Evolutionary conservation across 164 flowering plant genomes (phyloP), one percentile per base, ranked within the genome.

Genomic region (Annona cherimola): DNA sequence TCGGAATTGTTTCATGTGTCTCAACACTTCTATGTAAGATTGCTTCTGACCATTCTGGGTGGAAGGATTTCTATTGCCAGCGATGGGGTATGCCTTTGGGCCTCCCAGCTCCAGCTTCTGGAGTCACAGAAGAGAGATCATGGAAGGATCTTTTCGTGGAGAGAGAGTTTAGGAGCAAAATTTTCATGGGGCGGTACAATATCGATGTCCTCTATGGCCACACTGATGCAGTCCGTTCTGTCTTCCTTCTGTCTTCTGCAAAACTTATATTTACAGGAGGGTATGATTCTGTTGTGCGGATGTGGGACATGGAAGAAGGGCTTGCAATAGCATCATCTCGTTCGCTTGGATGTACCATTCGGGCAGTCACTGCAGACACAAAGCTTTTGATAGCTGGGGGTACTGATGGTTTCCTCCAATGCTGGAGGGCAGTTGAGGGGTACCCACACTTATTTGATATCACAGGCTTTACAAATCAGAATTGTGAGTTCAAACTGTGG

Each of bases 241-340:
- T 95, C 50, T 92, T 82, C 69, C 75, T 91, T 61, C 76, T 95
- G 73, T 79, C 86, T 65, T 84, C 94, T 20, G 90, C 87, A 7
- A 89, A 87, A 78, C 86, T 95, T 19, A 73, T 95, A 4, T 87
- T 93, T 69, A 95, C 92, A 43, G 85, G 89, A 2, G 98, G 98
- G 8, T 93, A 95, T 86, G 99, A 95, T 71, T 82, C 83, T 1
- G 76, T 84, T 54, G 83, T 91, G 42, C 81, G 93, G 60, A 88
- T 93, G 84, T 95, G 99, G 99, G 84, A 86, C 70, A 55, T 91
- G 87, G 99, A 92, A 69, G 97, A 93, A 14, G 98, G 99, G 7
- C 63, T 83, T 61, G 79, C 77, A 0, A 82, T 95, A 71, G 83
- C 87, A 45, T 83, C 93, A 0, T 91, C 97, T 0, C 73, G 80